These are phyloP conservation scores for Suillus lakei DNA, from an alignment of 768 basidiomycete genomes.

Conservation along the genomic window DNA sequence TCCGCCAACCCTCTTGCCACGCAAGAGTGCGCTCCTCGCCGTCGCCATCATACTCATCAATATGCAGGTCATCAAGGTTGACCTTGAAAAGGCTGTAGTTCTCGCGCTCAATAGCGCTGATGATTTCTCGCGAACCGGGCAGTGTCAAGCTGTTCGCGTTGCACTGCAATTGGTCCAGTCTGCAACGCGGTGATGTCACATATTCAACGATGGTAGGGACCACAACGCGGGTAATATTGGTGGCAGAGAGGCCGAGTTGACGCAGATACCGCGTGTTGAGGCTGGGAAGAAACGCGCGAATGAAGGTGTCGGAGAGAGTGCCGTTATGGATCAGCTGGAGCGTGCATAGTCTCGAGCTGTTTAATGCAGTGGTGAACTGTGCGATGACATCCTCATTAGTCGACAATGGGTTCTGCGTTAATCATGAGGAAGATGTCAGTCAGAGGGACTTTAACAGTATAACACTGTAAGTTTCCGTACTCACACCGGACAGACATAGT, in stretches of 20 bases:
- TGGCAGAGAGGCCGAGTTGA: conserved; percentile 60
- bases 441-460: conserved; percentile 4
- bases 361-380: conserved; percentile 54
- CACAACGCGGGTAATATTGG: conserved; percentile 47
- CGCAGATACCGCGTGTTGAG: conserved; percentile 54
- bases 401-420: conserved; percentile 45
- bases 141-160: conserved; percentile 60
- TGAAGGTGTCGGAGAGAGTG: conserved; percentile 56
- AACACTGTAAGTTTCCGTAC: conserved; percentile 23
- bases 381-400: conserved; percentile 39
- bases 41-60: conserved; percentile 31
- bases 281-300: conserved; percentile 50
- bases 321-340: conserved; percentile 56
- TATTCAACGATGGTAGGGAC: conserved; percentile 51
- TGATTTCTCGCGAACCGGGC: conserved; percentile 47
- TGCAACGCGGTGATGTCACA: conserved; percentile 55
- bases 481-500: conserved; percentile 62
- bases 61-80: conserved; percentile 53
- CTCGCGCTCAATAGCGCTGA: conserved; percentile 45
- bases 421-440: conserved; percentile 24
- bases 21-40: conserved; percentile 30
- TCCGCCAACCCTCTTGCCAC: conserved; percentile 37
- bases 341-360: conserved; percentile 53
- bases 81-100: conserved; percentile 55
- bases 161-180: conserved; percentile 52